Conservation (phyloP, 176 grass and related monocot species). For the Ensete glaucum region DNA sequence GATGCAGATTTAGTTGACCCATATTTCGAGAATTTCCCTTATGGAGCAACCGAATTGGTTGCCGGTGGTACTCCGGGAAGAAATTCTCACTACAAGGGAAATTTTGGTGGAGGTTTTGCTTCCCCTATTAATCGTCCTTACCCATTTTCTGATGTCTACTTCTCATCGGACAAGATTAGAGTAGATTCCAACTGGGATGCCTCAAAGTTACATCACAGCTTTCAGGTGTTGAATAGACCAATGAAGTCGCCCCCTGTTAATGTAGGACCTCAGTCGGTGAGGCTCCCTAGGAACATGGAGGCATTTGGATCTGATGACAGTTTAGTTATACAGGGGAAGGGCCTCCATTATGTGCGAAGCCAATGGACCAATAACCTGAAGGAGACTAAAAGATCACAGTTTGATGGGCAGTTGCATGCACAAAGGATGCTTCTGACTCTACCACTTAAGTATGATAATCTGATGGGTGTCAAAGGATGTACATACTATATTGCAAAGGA, state of each 20-base stretch:
- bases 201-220: not conserved
- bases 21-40: not conserved
- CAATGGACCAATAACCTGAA: not conserved
- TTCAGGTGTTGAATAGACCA: not conserved
- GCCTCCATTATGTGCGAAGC: not conserved
- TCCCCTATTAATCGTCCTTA: not conserved
- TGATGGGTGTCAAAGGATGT: conserved; percentile 38
- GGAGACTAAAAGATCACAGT: not conserved
- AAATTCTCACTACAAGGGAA: not conserved
- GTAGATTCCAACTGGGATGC: not conserved
- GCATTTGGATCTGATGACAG: not conserved
- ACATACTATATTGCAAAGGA: conserved; percentile 61
- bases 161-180: not conserved
- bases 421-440: conserved; percentile 5
- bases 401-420: not conserved
- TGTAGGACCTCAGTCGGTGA: not conserved
- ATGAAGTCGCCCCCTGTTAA: not conserved
- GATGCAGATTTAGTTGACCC: not conserved
- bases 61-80: not conserved
- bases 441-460: conserved; percentile 35
- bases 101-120: not conserved
- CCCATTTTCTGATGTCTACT: not conserved
- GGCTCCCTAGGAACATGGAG: not conserved
- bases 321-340: conserved; percentile 6
- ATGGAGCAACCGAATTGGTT: not conserved